A percentile compares a stretch with the other conserved stretches of the same genome.
These are phyloP conservation scores for Heimioporus sp. DNA, from an alignment of 768 basidiomycete genomes.

Conservation along the genomic window DNA sequence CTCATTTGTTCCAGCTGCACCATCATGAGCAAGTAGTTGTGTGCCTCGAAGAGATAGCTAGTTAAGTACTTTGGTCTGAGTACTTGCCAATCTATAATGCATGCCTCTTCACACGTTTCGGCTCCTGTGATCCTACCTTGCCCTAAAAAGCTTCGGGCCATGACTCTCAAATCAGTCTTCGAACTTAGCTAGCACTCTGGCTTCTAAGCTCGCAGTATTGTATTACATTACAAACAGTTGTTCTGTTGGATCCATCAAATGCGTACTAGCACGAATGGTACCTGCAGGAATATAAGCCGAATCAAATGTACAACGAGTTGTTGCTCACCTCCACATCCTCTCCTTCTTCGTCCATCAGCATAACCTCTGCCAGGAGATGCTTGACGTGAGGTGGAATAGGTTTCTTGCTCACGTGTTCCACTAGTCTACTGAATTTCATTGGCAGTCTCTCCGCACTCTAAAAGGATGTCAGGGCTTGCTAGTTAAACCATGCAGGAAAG, in stretches of 20 bases:
- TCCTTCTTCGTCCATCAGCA: constrained; percentile 88
- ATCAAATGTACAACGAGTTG: neutral
- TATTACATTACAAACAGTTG: constrained; percentile 4
- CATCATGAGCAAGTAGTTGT: constrained; percentile 49
- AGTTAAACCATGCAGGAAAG: neutral
- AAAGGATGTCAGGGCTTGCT: constrained; percentile 7
- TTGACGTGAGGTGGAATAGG: constrained; percentile 80
- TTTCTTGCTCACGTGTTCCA: constrained; percentile 94
- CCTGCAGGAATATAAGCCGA: constrained; percentile 37
- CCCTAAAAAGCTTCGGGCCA: too few relatives aligned
- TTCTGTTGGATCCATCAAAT: constrained; percentile 38
- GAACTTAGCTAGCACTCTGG: neutral
- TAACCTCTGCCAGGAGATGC: constrained; percentile 89
- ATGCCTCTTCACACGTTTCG: too few relatives aligned
- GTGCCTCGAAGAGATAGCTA: constrained; percentile 9
- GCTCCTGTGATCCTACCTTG: too few relatives aligned
- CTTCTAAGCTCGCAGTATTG: neutral
- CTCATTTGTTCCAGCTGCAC: constrained; percentile 20
- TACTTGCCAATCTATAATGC: constrained; percentile 2
- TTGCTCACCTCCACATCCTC: constrained; percentile 88
- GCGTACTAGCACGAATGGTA: constrained; percentile 79
- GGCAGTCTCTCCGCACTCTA: constrained; percentile 85
- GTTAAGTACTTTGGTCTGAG: constrained; percentile 19
- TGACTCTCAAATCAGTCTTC: too few relatives aligned
- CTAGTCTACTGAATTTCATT: constrained; percentile 89